Evolutionary conservation across 371 early-diverging fungal genomes (phyloP), one percentile per base, ranked within the genome.

Genomic region (Coemansia sp.): DNA sequence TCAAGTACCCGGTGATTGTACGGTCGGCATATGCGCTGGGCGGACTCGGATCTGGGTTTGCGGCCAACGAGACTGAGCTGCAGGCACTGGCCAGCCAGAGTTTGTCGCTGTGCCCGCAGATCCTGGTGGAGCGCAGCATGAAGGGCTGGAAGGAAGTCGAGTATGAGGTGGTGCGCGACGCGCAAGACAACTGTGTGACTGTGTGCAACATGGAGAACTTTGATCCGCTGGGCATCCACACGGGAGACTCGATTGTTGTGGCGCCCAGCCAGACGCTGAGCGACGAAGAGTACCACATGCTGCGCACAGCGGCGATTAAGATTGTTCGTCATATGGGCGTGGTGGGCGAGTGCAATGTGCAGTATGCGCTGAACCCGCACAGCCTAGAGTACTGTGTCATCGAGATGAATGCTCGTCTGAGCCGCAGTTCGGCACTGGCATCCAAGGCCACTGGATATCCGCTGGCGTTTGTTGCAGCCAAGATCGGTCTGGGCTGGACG

Each of bases 131-230:
- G 71, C 82, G 86, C 68, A 89, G 90, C n/a, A 94, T 97, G 95
- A 93, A 92, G 81, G 97, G 97, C 18, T 97, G 97, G 95, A 95
- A 97, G 81, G 97, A 96, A 80, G 86, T 97, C 62, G 97, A 97
- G 80, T 97, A 97, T 78, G 97, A 97, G 81, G 95, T 97, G n/a
- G 95, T 97, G 45, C 90, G 97, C 76, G 97, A 97, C 82, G 86
- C 89, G 60, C 85, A 86, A 57, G 87, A 97, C 83, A 97, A 97
- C 85, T 97, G 97, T 82, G 92, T 97, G 68, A 95, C 97, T 27
- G 94, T 97, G 57, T 97, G 97, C 83, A 97, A 97, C 86, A 97
- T 95, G 95, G 95, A 97, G 80, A 97, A 97, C 89, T 95, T 97
- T 85, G 97, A 97, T 77, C 97, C 97, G 22, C 87, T 92, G 10